Percentiles rank a stretch among this genome's conserved stretches.
phyloP scores from a whole-genome alignment of 2,329 filamentous ascomycete genomes.

The Kalmusia sp. region DNA sequence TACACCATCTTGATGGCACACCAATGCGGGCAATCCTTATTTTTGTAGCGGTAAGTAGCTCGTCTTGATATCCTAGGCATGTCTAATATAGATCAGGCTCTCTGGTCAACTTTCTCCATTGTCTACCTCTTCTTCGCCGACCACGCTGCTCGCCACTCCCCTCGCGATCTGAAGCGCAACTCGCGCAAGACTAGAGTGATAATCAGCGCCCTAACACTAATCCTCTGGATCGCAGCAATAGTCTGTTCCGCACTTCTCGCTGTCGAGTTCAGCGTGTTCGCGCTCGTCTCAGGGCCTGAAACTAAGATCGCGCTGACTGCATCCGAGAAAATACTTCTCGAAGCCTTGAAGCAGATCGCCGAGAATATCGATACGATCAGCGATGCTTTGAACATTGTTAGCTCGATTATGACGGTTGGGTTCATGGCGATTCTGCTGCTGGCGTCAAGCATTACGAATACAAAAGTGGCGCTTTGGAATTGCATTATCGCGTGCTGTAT shows the following conservation, averaged over 20 bases:
- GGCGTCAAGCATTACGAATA: slow-evolving; percentile 4
- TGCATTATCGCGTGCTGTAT: slow-evolving; percentile 13
- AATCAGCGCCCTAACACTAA: slow-evolving; percentile 4
- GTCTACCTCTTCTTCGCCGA: slow-evolving; percentile 15
- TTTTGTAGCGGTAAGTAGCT: slow-evolving; percentile 9
- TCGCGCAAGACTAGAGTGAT: slow-evolving; percentile 10
- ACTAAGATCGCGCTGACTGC: slow-evolving; percentile 8
- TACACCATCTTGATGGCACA: slow-evolving; percentile 8
- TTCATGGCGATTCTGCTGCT: slow-evolving; percentile 11
- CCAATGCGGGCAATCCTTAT: slow-evolving; percentile 9
- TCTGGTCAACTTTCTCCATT: slow-evolving; percentile 12
- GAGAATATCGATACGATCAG: background rate
- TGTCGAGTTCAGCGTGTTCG: slow-evolving; percentile 13
- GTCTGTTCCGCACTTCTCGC: slow-evolving; percentile 13
- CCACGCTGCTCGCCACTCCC: slow-evolving; percentile 6
- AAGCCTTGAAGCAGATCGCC: slow-evolving; percentile 1
- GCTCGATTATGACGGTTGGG: slow-evolving; percentile 13
- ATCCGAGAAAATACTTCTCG: slow-evolving; percentile 1
- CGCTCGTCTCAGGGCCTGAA: slow-evolving; percentile 4
- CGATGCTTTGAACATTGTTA: slow-evolving; percentile 11
- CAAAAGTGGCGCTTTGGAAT: slow-evolving; percentile 5
- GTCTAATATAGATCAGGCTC: slow-evolving; percentile 5
- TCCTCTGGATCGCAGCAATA: slow-evolving; percentile 15
- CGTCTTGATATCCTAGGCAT: background rate
- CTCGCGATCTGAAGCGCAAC: slow-evolving; percentile 14